Base-by-base conservation (phyloP, 768 basidiomycete species). In the Termitomyces sp. region DNA sequence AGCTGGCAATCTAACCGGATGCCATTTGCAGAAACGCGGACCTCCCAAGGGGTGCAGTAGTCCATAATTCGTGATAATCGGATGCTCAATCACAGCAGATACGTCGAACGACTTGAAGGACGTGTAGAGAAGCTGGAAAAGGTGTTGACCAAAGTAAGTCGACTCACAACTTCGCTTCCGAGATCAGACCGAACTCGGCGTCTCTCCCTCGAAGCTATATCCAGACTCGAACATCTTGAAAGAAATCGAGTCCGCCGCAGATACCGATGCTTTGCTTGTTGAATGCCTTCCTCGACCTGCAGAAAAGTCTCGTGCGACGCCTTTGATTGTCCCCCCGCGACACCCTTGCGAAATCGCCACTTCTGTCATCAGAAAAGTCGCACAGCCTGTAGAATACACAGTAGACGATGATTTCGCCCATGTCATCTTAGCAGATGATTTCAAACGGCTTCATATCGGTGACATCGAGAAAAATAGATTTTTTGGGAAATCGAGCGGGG, bases 211-310 rank as follows among this genome's bases (percentile, higher is more conserved):
- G 44, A 43, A 88, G 87, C 73, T 90, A 46, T 84, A 81, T 62
- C 86, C 87, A 13, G 83, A 87, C 51, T 80, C 81, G 46, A 80
- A 84, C 54, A 76, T 86, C 33, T 75, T 83, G 22, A 78, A 77
- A 56, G 83, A 88, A 62, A 70, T 88, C 10, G 83, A 72, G 20
- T 61, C 66, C n/a, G 62, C 45, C 18, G 44, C 36, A 20, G 61
- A 66, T 22, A 52, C 49, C 18, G 65, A 66, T 50, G 58, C 46
- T 3, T 62, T 58, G 61, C 58, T 58, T 26, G 28, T 43, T 5
- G 48, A 56, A 40, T 44, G 43, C 11, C 7, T 44, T 32, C 52
- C 57, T 43, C 60, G 26, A 13, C 20, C 22, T 20, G 43, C 36
- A 18, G 32, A 38, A 18, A 52, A 61, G 57, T 26, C 41, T 2